Base-by-base conservation (phyloP, 2,329 filamentous ascomycete species). In the Ophiocordyceps camponoti-saundersi region DNA sequence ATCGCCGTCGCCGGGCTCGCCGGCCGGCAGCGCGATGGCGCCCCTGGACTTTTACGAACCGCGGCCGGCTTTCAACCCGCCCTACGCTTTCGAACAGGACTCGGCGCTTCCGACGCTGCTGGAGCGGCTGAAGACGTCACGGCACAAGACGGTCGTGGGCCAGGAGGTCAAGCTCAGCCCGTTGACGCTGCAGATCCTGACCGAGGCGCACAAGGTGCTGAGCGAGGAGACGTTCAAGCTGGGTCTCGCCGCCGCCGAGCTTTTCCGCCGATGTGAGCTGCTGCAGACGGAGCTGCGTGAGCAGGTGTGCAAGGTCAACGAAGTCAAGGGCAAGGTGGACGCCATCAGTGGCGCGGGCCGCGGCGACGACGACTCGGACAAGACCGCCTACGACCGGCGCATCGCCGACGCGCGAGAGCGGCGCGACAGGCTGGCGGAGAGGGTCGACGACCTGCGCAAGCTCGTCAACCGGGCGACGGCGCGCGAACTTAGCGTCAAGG, bases 111-210 rank as follows among this genome's bases (percentile, higher is more conserved):
- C 78, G 3, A 59, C 61, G 26, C 64, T 81, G 44, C 65, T 81
- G 13, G 72, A 77, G 45, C 65, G 67, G 42, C 62, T 79, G 36
- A 71, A 74, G 44, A 78, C 77, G 2, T 74, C 75, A 42, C 72
- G 75, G 46, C 72, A 80, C 59, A 75, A 75, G 60, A 70, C 75
- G 6, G 61, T 79, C 23, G 64, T 85, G 44, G 77, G 75, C 48
- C 80, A 85, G 50, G 77, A 84, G 56, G 69, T 89, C 47, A 73
- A 77, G 49, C 71, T 88, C 21, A 84, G 80, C 21, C 77, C 82
- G 13, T 75, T 82, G 21, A 85, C 82, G 2, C 69, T 89, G 18
- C 74, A 80, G 52, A 70, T 86, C 36, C 75, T 90, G 53, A 83
- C 81, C 26, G 78, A 85, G 49, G 78, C 79, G 0, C 85, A 90